A percentile compares a stretch with the other conserved stretches of the same genome.
These are phyloP conservation scores for Rutstroemia sp. DNA, from an alignment of 2,329 filamentous ascomycete species.

Conservation along the genomic window DNA sequence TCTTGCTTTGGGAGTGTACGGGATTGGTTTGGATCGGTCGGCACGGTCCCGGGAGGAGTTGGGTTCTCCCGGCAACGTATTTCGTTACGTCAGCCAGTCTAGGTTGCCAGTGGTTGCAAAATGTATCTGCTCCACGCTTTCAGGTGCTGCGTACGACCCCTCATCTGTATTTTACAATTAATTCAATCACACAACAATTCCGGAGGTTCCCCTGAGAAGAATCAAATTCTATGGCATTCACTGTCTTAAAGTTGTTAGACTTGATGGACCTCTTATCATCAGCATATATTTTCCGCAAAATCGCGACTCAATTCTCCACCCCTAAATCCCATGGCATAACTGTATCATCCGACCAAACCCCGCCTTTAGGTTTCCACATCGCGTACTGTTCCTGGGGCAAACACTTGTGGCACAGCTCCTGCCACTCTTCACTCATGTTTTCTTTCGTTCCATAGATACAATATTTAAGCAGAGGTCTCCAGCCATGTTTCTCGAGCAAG, in stretches of 20 bases:
- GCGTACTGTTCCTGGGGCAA: background rate
- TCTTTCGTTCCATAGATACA: background rate
- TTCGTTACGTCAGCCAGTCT: no score
- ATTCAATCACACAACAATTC: no score
- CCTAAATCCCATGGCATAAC: background rate
- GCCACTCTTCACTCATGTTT: background rate
- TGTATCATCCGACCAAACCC: background rate
- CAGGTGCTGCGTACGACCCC: no score
- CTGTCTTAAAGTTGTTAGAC: no score
- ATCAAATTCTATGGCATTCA: background rate
- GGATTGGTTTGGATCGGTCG: no score
- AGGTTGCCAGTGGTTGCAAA: no score
- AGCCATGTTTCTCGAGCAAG: background rate
- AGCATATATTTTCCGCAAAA: no score
- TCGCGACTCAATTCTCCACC: background rate
- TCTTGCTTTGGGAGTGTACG: no score
- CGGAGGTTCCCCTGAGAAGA: background rate
- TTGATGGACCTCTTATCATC: background rate
- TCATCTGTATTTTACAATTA: no score
- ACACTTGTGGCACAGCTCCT: background rate
- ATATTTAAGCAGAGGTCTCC: background rate
- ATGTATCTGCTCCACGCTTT: no score
- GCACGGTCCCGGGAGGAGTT: no score
- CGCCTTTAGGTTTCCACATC: background rate
- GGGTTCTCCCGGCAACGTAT: no score